Evolutionary conservation across 305 asterid species (phyloP).

Genomic region (Fraxinus angustifolia): DNA sequence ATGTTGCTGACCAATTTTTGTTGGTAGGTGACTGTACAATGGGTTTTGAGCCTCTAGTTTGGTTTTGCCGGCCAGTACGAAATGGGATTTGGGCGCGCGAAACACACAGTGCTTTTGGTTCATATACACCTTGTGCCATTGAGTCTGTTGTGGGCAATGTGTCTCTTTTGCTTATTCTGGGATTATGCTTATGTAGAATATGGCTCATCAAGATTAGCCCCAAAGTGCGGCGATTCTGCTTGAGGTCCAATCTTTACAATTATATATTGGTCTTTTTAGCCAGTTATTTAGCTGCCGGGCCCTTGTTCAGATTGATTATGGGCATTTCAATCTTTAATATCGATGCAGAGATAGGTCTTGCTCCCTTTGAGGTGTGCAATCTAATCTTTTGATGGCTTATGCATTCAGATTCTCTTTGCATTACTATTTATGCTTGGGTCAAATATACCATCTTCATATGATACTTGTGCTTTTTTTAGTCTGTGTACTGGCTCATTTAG

Average conservation of each 20-base stretch:
- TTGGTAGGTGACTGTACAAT: conserved; percentile 33
- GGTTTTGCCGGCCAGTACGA: conserved; percentile 87
- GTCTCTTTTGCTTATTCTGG: conserved; percentile 58
- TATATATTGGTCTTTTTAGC: conserved; percentile 55
- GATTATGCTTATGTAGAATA: conserved; percentile 61
- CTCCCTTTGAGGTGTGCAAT: conserved; percentile 76
- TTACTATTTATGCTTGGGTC: not conserved
- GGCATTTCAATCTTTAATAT: conserved; percentile 68
- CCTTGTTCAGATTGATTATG: conserved; percentile 64
- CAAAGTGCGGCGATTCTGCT: conserved; percentile 46
- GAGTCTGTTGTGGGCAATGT: conserved; percentile 65
- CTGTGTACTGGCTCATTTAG: not conserved
- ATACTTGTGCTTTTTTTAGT: not conserved
- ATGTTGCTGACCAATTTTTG: not conserved
- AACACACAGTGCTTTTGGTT: conserved; percentile 69
- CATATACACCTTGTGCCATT: conserved; percentile 81
- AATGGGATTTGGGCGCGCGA: conserved; percentile 67
- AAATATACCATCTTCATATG: not conserved
- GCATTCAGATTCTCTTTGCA: not conserved
- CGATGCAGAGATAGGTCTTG: conserved; percentile 52
- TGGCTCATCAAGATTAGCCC: conserved; percentile 47
- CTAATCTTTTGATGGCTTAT: conserved; percentile 17
- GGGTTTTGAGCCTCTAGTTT: conserved; percentile 56
- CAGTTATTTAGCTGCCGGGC: conserved; percentile 64
- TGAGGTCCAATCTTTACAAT: conserved; percentile 68